Evolutionary conservation across 78 protist species (phyloP).

Genomic region (Bigelowiella natans): DNA sequence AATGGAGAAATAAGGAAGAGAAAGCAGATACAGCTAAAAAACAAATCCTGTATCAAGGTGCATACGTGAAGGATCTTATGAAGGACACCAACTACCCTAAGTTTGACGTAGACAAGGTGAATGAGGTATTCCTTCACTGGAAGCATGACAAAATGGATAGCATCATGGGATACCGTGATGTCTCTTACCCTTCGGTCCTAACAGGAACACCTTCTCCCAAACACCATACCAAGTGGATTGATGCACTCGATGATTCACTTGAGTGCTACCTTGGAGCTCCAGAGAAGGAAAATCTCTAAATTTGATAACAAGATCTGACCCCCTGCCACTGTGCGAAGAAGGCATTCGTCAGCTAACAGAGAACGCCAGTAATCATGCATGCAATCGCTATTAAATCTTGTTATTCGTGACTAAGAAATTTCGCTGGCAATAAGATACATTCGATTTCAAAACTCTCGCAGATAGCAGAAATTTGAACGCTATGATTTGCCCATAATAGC

Average conservation of each 20-base stretch:
- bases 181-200: neutral
- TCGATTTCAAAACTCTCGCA: too few species aligned
- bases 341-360: too few species aligned
- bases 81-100: neutral
- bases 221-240: conserved; percentile 13
- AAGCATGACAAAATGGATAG: neutral
- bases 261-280: too few species aligned
- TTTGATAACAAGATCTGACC: too few species aligned
- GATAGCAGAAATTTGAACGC: too few species aligned
- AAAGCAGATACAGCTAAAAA: neutral
- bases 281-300: too few species aligned
- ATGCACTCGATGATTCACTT: conserved; percentile 18
- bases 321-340: too few species aligned
- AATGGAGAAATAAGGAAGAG: neutral
- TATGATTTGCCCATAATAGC: too few species aligned
- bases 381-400: too few species aligned
- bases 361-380: too few species aligned
- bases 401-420: too few species aligned
- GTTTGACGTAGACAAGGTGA: neutral
- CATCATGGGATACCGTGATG: conserved; percentile 5
- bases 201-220: neutral
- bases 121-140: neutral
- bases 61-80: neutral
- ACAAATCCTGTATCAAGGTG: neutral
- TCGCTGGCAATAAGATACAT: too few species aligned